Evolutionary conservation across 345 rosid species (phyloP).

Genomic region (Pugionium dolabratum): DNA sequence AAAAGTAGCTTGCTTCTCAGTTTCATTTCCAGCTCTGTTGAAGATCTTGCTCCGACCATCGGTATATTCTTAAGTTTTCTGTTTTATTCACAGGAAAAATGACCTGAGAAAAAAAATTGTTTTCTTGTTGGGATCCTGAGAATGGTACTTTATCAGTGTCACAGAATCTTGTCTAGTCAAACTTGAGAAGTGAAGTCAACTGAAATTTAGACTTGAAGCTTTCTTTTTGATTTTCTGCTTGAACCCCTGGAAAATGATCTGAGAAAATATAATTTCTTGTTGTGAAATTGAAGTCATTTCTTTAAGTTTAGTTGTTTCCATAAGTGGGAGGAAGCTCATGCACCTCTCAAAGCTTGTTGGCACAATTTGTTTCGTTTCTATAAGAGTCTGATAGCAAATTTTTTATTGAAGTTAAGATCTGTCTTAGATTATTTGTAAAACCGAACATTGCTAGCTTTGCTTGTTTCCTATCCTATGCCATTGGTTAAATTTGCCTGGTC

Average conservation of each 20-base stretch:
- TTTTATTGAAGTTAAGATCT: not conserved
- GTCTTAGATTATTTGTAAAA: not conserved
- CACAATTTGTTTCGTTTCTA: not conserved
- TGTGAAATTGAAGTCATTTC: not conserved
- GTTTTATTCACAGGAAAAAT: slow-evolving; percentile 6
- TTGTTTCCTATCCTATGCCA: not conserved
- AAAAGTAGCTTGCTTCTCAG: slow-evolving; percentile 88
- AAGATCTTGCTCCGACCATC: slow-evolving; percentile 82
- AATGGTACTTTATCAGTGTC: not conserved
- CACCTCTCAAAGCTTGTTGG: not conserved
- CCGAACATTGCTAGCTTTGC: not conserved
- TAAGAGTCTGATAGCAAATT: slow-evolving; percentile 2
- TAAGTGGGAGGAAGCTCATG: slow-evolving; percentile 5
- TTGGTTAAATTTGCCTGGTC: slow-evolving; percentile 2
- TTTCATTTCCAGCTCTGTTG: slow-evolving; percentile 67
- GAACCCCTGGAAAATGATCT: not conserved
- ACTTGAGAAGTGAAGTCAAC: slow-evolving; percentile 21
- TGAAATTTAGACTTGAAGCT: slow-evolving; percentile 8
- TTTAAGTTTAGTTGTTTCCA: slow-evolving; percentile 11
- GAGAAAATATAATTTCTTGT: not conserved
- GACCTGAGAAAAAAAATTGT: not conserved
- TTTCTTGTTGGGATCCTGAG: not conserved
- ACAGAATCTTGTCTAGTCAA: slow-evolving; percentile 12
- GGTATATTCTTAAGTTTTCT: slow-evolving; percentile 47
- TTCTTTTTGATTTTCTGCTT: slow-evolving; percentile 1